These are phyloP conservation scores for Cyclospora cayetanensis DNA, from an alignment of 169 alveolate species.

Conservation along the genomic window DNA sequence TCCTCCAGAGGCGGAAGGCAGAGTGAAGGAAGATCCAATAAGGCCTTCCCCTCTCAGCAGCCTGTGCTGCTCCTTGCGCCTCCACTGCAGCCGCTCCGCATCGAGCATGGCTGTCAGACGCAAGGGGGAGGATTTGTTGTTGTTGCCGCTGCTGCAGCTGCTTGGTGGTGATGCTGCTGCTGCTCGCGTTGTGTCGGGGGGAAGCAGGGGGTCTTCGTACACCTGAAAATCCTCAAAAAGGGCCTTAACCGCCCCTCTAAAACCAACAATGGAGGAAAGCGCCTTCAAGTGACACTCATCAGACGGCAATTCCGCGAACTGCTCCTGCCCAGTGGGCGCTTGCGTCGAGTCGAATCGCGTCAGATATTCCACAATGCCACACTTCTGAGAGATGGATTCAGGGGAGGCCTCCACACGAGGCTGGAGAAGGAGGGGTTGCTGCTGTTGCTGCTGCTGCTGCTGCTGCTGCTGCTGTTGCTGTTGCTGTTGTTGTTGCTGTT, in stretches of 20 bases:
- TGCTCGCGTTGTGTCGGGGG: background rate
- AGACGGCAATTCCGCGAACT: background rate
- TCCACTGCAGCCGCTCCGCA: background rate
- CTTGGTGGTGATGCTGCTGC: background rate
- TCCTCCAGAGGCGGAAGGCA: background rate
- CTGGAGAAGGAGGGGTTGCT: background rate
- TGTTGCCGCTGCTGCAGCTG: too few species aligned
- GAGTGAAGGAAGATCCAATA: background rate
- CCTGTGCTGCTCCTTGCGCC: background rate
- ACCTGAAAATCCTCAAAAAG: conserved; percentile 52
- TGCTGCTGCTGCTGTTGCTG: background rate
- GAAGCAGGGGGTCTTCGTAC: conserved; percentile 33
- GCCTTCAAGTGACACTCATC: background rate
- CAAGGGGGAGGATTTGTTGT: background rate
- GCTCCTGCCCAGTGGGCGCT: too few species aligned
- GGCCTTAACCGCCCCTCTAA: conserved; percentile 17
- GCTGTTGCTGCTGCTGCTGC: background rate
- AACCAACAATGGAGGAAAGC: background rate
- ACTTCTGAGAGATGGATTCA: background rate
- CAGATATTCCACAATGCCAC: background rate
- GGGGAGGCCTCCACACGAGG: too few species aligned
- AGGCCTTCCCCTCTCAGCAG: background rate
- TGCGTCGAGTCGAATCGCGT: too few species aligned
- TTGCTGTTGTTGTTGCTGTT: background rate
- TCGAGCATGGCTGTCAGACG: background rate